A percentile compares a stretch with the other conserved stretches of the same genome.
Conservation (phyloP, 78 protist genomes). For the Speleostelium caveatum region DNA sequence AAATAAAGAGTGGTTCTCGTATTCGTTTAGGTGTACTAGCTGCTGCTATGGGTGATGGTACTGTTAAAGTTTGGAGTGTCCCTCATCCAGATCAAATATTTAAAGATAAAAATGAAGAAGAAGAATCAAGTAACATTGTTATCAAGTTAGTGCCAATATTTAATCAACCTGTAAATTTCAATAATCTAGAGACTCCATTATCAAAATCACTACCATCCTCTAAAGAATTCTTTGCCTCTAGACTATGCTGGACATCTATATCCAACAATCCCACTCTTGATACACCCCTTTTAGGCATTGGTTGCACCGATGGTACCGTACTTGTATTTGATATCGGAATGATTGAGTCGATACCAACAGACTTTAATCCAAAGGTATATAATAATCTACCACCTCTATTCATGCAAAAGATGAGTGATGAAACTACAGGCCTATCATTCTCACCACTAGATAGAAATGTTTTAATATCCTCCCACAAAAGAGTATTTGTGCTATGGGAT, state of each 20-base stretch:
- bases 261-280: neutral
- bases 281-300: slow-evolving; percentile 10
- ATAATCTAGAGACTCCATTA: neutral
- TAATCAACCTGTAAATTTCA: slow-evolving; percentile 12
- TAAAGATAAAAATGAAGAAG: neutral
- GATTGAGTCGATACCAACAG: neutral
- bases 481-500: slow-evolving; percentile 18
- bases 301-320: slow-evolving; percentile 25
- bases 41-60: slow-evolving; percentile 66
- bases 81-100: slow-evolving; percentile 31
- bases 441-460: slow-evolving; percentile 26
- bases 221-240: neutral
- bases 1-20: neutral
- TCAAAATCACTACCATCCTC: neutral
- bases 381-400: slow-evolving; percentile 18
- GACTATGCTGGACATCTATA: neutral
- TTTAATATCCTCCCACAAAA: neutral
- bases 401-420: neutral
- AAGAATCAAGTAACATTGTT: neutral
- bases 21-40: slow-evolving; percentile 48
- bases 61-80: slow-evolving; percentile 21
- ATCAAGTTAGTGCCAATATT: slow-evolving; percentile 7
- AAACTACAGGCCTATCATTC: neutral
- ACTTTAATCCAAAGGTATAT: neutral
- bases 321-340: neutral